phyloP scores from a whole-genome alignment of 257 asterid genomes.

The Fraxinus pennsylvanica region DNA sequence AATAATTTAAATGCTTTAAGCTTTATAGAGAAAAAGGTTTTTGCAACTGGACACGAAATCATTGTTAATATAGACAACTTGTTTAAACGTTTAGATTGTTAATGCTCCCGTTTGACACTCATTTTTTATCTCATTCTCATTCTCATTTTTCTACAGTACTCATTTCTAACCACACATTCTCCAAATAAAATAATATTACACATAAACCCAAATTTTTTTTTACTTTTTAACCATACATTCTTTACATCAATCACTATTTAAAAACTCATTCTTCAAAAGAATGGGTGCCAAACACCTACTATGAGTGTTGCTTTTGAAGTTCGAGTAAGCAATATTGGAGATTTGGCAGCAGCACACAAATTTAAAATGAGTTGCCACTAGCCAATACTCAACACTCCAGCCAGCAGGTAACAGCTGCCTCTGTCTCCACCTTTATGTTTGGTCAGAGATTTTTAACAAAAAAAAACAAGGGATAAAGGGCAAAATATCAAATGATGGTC shows the following conservation, averaged over 20 bases:
- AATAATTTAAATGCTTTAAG: not conserved
- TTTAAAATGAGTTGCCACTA: not conserved
- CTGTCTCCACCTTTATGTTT: not conserved
- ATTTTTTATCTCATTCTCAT: too few species aligned
- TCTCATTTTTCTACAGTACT: too few species aligned
- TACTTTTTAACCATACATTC: too few species aligned
- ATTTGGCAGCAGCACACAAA: not conserved
- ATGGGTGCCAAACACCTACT: too few species aligned
- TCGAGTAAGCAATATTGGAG: not conserved
- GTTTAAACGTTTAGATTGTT: too few species aligned
- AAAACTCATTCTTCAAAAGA: too few species aligned
- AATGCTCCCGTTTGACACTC: too few species aligned
- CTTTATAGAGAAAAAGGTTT: not conserved
- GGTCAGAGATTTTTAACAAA: not conserved
- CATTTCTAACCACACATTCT: too few species aligned
- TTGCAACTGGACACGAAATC: not conserved
- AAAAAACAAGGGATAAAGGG: not conserved
- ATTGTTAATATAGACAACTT: too few species aligned
- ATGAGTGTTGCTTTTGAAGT: not conserved
- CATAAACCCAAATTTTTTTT: too few species aligned
- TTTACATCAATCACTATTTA: too few species aligned
- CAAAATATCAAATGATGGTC: constrained; percentile 1
- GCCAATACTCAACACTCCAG: not conserved
- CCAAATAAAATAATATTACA: too few species aligned
- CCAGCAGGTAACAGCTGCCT: not conserved